Evolutionary conservation across 2,329 filamentous ascomycete genomes (phyloP), one percentile per base, ranked within the genome.

Genomic region (Epicoccum sorghinum): DNA sequence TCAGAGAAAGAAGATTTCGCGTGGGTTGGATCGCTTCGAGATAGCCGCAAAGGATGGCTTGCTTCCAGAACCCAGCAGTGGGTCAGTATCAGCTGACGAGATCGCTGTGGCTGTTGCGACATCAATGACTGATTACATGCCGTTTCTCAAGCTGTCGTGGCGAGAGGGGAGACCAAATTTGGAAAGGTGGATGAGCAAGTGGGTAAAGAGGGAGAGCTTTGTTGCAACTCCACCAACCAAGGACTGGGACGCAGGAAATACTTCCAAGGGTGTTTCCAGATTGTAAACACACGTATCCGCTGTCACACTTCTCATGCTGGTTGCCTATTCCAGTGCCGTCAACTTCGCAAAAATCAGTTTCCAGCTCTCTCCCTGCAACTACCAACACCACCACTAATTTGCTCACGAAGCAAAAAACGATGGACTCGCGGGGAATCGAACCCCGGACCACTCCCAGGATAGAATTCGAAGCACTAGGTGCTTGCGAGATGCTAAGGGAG

Each of bases 21-120:
- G 69, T 0, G 65, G 55, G 7, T 41, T 72, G 9, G 64, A 71
- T 52, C 50, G 61, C 7, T 58, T 72, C 4, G 66, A 71, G 32
- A 29, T 12, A 29, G 64, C 66, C 3, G 62, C 50, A 1, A 53
- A 43, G 13, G 52, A 56, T 2, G 59, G 61, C 1, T 36, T 67
- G 4, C 35, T 70, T 13, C 22, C 32, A 2, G 51, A 53, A 10
- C 57, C 58, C 3, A 47, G 50, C 1, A n/a, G 6, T 13, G 56
- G 35, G 7, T 55, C 57, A 7, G 60, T 57, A 5, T 57, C 56
- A 2, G 59, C 38, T 1, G 66, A 68, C 44, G 67, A 68, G 35
- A 40, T 71, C 35, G 66, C 67, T 22, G 59, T 70, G 1, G 65
- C 55, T 5, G 62, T 60, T 32, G 65, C 62, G 4, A 53, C 47